Evolutionary conservation across 129 eudicot species (phyloP).

Genomic region (Lactuca saligna): DNA sequence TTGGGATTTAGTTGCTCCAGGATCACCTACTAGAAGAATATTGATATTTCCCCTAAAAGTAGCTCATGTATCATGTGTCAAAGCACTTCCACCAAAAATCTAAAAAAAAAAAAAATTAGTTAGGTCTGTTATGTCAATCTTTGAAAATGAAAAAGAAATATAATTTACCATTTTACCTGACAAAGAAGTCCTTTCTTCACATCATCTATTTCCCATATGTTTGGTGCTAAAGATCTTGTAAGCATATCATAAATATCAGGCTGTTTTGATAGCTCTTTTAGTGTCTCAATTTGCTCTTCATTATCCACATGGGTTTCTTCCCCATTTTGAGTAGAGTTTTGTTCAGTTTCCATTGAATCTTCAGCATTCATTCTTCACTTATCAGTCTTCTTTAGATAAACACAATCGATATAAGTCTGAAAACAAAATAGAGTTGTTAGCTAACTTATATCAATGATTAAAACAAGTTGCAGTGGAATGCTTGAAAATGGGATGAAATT

Average conservation of each 20-base stretch:
- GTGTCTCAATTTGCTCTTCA: slow-evolving; percentile 68
- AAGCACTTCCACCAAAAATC: slow-evolving; percentile 98
- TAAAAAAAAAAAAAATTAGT: slow-evolving; percentile 19
- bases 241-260: slow-evolving; percentile 85
- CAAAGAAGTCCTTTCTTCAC: slow-evolving; percentile 98
- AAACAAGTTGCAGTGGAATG: neutral
- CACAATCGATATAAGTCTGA: slow-evolving; percentile 96
- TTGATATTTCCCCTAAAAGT: slow-evolving; percentile 94
- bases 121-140: neutral
- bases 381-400: slow-evolving; percentile 83
- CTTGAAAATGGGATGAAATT: neutral
- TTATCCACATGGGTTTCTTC: slow-evolving; percentile 44
- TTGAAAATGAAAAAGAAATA: neutral
- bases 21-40: slow-evolving; percentile 96
- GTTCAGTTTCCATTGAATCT: slow-evolving; percentile 75
- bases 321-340: slow-evolving; percentile 39
- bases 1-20: slow-evolving; percentile 98
- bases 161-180: slow-evolving; percentile 50
- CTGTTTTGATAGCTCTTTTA: slow-evolving; percentile 66
- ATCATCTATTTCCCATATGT: slow-evolving; percentile 98
- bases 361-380: slow-evolving; percentile 81
- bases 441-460: neutral
- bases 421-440: slow-evolving; percentile 21
- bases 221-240: slow-evolving; percentile 92
- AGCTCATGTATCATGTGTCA: slow-evolving; percentile 79